These are phyloP conservation scores for Aspergillus avenaceus DNA, from an alignment of 495 filamentous ascomycete genomes.

Conservation along the genomic window DNA sequence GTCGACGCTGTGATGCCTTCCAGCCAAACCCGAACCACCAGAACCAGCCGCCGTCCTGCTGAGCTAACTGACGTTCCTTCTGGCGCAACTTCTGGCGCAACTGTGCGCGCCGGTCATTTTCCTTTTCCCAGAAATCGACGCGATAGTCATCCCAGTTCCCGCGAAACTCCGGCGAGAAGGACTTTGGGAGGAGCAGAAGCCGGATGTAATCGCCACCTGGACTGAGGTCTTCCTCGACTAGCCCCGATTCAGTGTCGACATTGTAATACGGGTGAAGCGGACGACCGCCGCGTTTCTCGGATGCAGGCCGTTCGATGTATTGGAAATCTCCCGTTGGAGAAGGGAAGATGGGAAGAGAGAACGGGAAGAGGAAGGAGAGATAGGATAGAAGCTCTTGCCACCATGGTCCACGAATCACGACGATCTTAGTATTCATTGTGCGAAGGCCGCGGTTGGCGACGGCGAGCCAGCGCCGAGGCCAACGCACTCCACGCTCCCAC, in stretches of 20 bases:
- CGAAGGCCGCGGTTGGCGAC: conserved; percentile 85
- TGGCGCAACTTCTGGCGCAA: conserved; percentile 64
- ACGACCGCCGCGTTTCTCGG: conserved; percentile 37
- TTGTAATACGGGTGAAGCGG: conserved; percentile 37
- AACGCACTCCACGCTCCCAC: conserved; percentile 91
- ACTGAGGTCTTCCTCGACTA: conserved; percentile 74
- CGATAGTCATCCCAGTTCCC: conserved; percentile 96
- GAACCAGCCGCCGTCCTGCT: conserved; percentile 69
- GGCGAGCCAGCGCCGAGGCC: conserved; percentile 87
- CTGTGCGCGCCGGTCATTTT: conserved; percentile 81
- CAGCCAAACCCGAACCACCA: conserved; percentile 66
- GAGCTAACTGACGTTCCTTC: conserved; percentile 60
- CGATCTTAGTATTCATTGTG: conserved; percentile 91
- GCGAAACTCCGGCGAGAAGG: conserved; percentile 91
- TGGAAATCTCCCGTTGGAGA: conserved; percentile 61
- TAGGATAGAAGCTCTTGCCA: conserved; percentile 70
- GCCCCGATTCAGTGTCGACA: conserved; percentile 52
- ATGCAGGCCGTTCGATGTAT: conserved; percentile 53
- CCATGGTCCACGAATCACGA: conserved; percentile 79
- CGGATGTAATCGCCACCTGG: conserved; percentile 89
- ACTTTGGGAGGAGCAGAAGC: conserved; percentile 85
- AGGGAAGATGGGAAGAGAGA: conserved; percentile 60
- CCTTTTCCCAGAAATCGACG: conserved; percentile 91
- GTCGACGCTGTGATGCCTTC: conserved; percentile 51
- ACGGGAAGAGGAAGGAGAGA: conserved; percentile 70